Conservation (phyloP, 805 yeast species). For the Komagataella ulmi region DNA sequence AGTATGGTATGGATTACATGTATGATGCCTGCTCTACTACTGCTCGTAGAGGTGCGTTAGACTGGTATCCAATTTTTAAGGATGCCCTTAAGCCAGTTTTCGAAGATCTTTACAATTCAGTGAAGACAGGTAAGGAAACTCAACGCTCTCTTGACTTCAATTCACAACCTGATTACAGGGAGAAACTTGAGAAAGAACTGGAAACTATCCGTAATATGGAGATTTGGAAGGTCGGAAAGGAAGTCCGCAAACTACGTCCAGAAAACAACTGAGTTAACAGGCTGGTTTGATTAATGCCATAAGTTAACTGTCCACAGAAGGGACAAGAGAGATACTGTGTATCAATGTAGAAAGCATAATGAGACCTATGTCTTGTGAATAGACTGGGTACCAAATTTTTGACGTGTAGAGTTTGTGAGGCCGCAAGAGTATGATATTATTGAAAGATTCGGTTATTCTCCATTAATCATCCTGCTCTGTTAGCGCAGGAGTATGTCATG, state of each 20-base stretch:
- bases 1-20: slow-evolving; percentile 99
- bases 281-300: not conserved
- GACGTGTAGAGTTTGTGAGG: not conserved
- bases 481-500: not conserved
- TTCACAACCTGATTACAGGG: slow-evolving; percentile 97
- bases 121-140: slow-evolving; percentile 94
- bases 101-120: slow-evolving; percentile 89
- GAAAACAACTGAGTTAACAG: slow-evolving; percentile 67
- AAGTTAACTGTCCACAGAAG: slow-evolving; percentile 7
- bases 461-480: not conserved
- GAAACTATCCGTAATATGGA: slow-evolving; percentile 91
- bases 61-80: slow-evolving; percentile 99
- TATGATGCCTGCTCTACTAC: slow-evolving; percentile 99
- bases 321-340: slow-evolving; percentile 1
- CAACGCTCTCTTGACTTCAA: slow-evolving; percentile 96
- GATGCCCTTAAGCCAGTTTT: slow-evolving; percentile 98
- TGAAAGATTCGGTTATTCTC: not conserved
- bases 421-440: too few relatives aligned
- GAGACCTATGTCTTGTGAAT: not conserved
- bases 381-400: not conserved
- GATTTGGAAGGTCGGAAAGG: slow-evolving; percentile 99
- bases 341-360: not conserved
- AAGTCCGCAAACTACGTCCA: slow-evolving; percentile 99
- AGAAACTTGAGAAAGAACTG: slow-evolving; percentile 86
- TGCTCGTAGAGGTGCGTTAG: slow-evolving; percentile 99